Conservation (phyloP, 2,329 filamentous ascomycete species). For the Ceratocystis cubensis region DNA sequence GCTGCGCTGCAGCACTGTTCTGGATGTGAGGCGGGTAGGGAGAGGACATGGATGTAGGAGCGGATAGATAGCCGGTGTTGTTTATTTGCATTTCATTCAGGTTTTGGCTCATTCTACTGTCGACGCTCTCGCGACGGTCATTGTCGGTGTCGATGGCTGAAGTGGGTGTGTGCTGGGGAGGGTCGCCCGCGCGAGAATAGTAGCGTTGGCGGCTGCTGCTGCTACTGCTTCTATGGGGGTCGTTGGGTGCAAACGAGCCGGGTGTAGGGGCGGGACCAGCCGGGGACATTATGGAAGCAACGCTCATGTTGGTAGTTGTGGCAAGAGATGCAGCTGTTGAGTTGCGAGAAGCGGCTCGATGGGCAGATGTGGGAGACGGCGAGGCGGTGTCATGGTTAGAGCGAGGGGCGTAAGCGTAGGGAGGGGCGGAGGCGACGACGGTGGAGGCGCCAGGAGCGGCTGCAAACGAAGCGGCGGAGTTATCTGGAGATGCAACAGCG, state of each 20-base stretch:
- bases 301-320: slow-evolving; percentile 8
- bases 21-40: slow-evolving; percentile 68
- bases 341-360: slow-evolving; percentile 31
- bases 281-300: slow-evolving; percentile 29
- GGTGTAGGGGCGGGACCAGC: slow-evolving; percentile 45
- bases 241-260: slow-evolving; percentile 52
- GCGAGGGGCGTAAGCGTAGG: background rate
- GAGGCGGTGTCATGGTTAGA: slow-evolving; percentile 19
- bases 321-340: background rate
- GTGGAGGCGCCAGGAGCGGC: background rate
- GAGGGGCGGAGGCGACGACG: slow-evolving; percentile 3
- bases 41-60: slow-evolving; percentile 31
- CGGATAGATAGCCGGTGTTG: slow-evolving; percentile 28
- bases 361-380: slow-evolving; percentile 40
- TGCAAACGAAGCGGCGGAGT: slow-evolving; percentile 32
- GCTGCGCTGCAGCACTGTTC: slow-evolving; percentile 61
- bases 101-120: slow-evolving; percentile 62
- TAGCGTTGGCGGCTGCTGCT: slow-evolving; percentile 32
- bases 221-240: slow-evolving; percentile 21
- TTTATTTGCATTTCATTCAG: slow-evolving; percentile 59
- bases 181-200: slow-evolving; percentile 25
- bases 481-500: slow-evolving; percentile 27
- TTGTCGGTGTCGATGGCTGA: slow-evolving; percentile 28
- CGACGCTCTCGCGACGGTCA: slow-evolving; percentile 59
- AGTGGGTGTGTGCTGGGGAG: background rate